Percentiles rank a stretch among this genome's conserved stretches.
These are phyloP conservation scores for Epicoccum sorghinum DNA, from an alignment of 2,329 filamentous ascomycete species.

Conservation along the genomic window DNA sequence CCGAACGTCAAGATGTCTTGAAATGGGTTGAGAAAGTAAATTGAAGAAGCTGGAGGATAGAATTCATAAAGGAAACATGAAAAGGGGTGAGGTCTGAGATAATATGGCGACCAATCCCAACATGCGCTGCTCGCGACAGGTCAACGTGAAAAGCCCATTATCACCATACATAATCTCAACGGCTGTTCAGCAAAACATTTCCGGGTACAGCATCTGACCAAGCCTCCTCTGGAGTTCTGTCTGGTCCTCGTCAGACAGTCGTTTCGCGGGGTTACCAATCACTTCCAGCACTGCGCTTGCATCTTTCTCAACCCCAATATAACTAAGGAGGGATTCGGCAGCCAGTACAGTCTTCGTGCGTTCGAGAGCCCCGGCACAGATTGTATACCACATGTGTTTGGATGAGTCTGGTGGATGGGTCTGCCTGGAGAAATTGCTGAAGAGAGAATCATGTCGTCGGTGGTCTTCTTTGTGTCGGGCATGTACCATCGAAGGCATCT, in stretches of 20 bases:
- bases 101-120: no score
- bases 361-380: constrained; percentile 23
- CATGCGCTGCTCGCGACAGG: no score
- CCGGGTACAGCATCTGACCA: constrained; percentile 19
- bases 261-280: constrained; percentile 24
- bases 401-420: not conserved
- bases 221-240: constrained; percentile 19
- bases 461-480: not conserved
- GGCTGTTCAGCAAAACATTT: not conserved
- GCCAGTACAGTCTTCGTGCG: constrained; percentile 10
- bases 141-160: not conserved
- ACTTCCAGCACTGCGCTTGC: constrained; percentile 19
- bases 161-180: constrained; percentile 6
- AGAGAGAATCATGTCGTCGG: constrained; percentile 16
- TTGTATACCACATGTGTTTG: constrained; percentile 21
- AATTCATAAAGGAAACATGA: not conserved
- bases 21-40: not conserved
- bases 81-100: no score
- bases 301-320: constrained; percentile 19
- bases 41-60: not conserved
- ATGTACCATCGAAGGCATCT: constrained; percentile 9
- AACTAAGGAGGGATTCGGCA: constrained; percentile 18
- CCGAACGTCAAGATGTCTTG: constrained; percentile 17
- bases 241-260: constrained; percentile 12
- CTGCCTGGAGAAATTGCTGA: not conserved